These are phyloP conservation scores for Raddia guianensis DNA, from an alignment of 176 grass and related monocot species.

Conservation along the genomic window DNA sequence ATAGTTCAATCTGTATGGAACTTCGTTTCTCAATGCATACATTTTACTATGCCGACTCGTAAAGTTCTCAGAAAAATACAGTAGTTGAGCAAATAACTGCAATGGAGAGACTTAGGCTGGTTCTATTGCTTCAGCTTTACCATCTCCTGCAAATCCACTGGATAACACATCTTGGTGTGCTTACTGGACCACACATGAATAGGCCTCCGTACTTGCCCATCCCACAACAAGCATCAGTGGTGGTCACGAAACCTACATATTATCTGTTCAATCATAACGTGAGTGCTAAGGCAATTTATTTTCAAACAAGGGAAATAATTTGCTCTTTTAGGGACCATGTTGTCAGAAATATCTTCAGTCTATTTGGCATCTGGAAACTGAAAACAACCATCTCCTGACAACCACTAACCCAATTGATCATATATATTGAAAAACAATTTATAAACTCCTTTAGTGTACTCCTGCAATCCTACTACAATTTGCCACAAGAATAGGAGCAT, in stretches of 20 bases:
- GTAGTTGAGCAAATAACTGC: constrained; percentile 24
- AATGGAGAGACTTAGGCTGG: constrained; percentile 30
- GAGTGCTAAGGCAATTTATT: neutral
- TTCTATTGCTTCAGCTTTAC: constrained; percentile 52
- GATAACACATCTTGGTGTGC: constrained; percentile 77
- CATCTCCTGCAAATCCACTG: constrained; percentile 64
- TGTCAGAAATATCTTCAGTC: no score
- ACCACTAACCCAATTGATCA: no score
- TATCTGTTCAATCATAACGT: neutral
- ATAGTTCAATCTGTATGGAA: neutral
- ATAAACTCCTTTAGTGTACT: no score
- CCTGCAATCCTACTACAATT: no score
- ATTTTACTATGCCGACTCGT: neutral
- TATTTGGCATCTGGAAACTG: no score
- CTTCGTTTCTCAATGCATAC: constrained; percentile 6
- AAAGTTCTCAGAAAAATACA: neutral
- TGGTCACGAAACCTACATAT: constrained; percentile 64
- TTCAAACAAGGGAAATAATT: neutral
- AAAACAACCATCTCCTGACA: no score
- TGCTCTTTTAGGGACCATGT: no score
- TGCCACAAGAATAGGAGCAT: no score
- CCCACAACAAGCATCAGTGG: constrained; percentile 78
- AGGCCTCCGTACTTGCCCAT: constrained; percentile 74
- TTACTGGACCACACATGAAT: constrained; percentile 75
- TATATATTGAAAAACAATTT: no score